Evolutionary conservation across 306 rosid genomes (phyloP), one percentile per base, ranked within the genome.

Genomic region (Hippophae gyantsensis): DNA sequence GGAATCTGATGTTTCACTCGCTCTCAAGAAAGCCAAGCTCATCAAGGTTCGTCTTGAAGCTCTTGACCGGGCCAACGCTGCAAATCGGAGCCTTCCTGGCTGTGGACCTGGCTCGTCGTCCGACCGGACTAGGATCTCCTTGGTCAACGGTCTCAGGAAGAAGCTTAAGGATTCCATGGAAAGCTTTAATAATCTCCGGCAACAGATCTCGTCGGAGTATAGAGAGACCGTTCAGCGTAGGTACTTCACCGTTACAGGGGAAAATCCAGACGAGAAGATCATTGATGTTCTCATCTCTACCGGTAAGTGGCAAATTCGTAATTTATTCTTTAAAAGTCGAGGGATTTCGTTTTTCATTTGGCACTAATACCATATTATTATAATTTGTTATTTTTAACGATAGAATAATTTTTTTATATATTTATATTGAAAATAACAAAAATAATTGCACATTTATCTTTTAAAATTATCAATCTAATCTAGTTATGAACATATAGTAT

Each of bases 81-180:
- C 96, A 1, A 87, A 88, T 54, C 83, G 96, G 60, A 81, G 82
- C 63, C 25, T 81, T 6, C 89, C 86, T 0, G 93, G 93, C 0
- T 92, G 96, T 55, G 98, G 98, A 8, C 95, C 96, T 7, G 98
- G 98, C 0, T 85, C 98, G 0, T 92, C 98, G 0, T 81, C 98
- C 1, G 98, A 92, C 66, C 85, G 98, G 41, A 92, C 98, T 3
- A 57, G 98, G n/a, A 80, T 79, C 10, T 85, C 98, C 5, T 87
- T 92, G 42, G 93, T 92, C 62, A 85, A 73, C 72, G 95, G 98
- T 0, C 72, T 92, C 58, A 77, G 94, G 70, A 92, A 92, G 83
- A 92, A 92, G 78, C 79, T 92, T 8, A 79, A 70, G 77, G 98
- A 88, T 58, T 81, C 88, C 26, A 92, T 92, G 96, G 98, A 87